phyloP scores from a whole-genome alignment of 148 eudicot species.

The Chenopodium suecicum region DNA sequence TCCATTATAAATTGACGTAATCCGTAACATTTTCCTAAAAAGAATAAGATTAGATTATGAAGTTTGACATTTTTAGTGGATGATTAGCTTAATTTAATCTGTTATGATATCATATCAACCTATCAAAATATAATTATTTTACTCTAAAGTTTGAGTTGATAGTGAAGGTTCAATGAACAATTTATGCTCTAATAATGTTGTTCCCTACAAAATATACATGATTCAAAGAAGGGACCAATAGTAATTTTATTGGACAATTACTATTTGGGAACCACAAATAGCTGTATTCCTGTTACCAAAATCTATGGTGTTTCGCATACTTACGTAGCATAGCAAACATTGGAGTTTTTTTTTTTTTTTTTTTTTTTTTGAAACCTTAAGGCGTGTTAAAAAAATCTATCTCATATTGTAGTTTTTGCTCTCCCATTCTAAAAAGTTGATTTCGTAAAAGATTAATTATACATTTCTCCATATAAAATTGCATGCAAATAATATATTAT shows the following conservation, averaged over 20 bases:
- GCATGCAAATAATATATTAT: too few species aligned
- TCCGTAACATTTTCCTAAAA: background rate
- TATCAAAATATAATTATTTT: background rate
- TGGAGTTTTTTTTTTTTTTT: too few species aligned
- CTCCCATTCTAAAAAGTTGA: too few species aligned
- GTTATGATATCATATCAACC: background rate
- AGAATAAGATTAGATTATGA: background rate
- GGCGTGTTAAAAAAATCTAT: too few species aligned
- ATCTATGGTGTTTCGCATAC: background rate
- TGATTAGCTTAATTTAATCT: background rate
- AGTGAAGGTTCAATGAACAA: slow-evolving; percentile 11
- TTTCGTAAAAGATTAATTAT: too few species aligned
- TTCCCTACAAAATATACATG: slow-evolving; percentile 4
- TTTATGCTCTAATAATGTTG: slow-evolving; percentile 4
- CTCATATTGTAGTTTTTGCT: too few species aligned
- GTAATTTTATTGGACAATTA: background rate
- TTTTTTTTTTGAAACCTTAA: too few species aligned
- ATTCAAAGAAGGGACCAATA: background rate
- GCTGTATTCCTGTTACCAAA: background rate
- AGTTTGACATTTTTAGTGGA: background rate
- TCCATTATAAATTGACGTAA: background rate
- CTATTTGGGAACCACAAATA: background rate
- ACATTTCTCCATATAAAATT: too few species aligned
- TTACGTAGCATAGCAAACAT: too few species aligned
- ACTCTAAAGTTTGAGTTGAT: slow-evolving; percentile 7